Base-by-base conservation (phyloP, 2,329 filamentous ascomycete genomes). In the Teratosphaeria nubilosa region DNA sequence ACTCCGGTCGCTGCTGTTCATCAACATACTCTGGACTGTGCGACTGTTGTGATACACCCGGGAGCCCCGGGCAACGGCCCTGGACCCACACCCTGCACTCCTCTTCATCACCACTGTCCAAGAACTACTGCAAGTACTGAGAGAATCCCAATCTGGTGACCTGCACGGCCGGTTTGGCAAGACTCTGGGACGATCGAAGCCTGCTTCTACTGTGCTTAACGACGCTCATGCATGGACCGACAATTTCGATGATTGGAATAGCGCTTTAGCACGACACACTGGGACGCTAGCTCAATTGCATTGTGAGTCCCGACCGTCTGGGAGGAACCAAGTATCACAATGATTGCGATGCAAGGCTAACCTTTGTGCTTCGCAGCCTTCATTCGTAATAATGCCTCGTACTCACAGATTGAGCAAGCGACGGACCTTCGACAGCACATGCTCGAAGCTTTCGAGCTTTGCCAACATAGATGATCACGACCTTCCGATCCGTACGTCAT, bases 401-500 rank as follows among this genome's bases (percentile, higher is more conserved):
- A 16, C n/a, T 22, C 32, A 58, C 34, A 30, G 41, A 32, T 30
- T 54, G 32, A 30, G 34, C 31, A 58, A 37, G 34, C 24, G 20
- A 54, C 56, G 56, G 16, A 54, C 51, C 7, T 31, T 50, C 57
- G 53, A 51, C 13, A 51, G 34, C 27, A 48, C 24, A 9, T 22
- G 16, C 27, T 45, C 51, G 5, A 24, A 4, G 24, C 37, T 25
- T n/a, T 14, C 57, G 20, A 25, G 34, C 22, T 34, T 25, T 6
- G n/a, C 27, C n/a, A 20, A 22, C 3, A 7, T 41, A 25, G 22
- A 52, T 31, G 32, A 25, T 13, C 10, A 14, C 30, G 45, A 57
- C 30, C 30, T 20, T 11, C 53, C 58, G 34, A 54, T 60, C 31
- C 37, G 54, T 45, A 54, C 56, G 2, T 62, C 60, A 4, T 59